Conservation (phyloP, 257 asterid genomes). For the Solanum corneliomulleri region DNA sequence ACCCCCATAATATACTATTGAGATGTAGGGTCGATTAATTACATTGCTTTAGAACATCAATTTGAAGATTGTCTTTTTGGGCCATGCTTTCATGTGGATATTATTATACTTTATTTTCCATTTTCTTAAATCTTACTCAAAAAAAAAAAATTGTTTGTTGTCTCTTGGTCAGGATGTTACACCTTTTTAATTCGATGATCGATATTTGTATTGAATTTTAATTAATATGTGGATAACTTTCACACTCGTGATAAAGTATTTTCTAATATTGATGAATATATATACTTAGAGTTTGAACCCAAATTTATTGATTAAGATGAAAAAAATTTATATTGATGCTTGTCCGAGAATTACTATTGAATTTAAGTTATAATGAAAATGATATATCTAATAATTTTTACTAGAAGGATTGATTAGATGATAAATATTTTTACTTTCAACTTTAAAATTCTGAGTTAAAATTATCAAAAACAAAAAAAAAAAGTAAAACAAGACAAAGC, state of each 20-base stretch:
- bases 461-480: background rate
- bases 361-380: background rate
- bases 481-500: background rate
- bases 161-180: background rate
- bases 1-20: background rate
- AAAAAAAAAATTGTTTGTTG: background rate
- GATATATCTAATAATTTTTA: no score
- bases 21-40: background rate
- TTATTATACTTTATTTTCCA: background rate
- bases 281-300: background rate
- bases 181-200: background rate
- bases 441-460: background rate
- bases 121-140: background rate
- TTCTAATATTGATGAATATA: background rate
- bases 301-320: background rate
- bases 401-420: background rate
- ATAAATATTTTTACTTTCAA: no score
- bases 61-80: background rate
- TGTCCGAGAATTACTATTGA: background rate
- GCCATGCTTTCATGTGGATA: background rate
- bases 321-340: background rate
- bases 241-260: background rate
- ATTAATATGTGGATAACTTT: fast-evolving
- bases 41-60: background rate
- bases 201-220: background rate